phyloP scores from a whole-genome alignment of 164 flowering plant species.

The Annona squamosa region DNA sequence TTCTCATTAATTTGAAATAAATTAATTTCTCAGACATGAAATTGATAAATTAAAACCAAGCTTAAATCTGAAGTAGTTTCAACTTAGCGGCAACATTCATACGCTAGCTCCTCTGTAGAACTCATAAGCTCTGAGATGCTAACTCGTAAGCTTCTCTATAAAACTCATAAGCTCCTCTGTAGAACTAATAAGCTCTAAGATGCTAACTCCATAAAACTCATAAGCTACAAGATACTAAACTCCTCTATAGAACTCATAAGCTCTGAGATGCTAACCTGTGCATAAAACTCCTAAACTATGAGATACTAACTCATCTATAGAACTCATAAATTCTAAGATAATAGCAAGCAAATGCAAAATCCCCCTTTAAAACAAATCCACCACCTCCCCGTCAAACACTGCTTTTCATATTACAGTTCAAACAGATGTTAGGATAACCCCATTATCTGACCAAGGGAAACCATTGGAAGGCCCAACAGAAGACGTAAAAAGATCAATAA shows the following conservation, averaged over 20 bases:
- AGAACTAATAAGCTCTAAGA: too few relatives aligned
- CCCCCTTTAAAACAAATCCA: too few relatives aligned
- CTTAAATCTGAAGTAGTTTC: not conserved
- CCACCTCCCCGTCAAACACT: not conserved
- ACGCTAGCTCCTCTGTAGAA: not conserved
- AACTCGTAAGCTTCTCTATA: too few relatives aligned
- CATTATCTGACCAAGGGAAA: not conserved
- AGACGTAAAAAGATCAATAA: not conserved
- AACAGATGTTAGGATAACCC: not conserved
- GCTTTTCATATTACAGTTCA: not conserved
- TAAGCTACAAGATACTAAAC: too few relatives aligned
- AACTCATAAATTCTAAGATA: too few relatives aligned
- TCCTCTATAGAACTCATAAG: too few relatives aligned
- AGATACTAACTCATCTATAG: not conserved
- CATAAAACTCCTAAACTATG: not conserved
- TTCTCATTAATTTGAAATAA: not conserved
- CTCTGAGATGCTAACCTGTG: not conserved
- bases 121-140: not conserved
- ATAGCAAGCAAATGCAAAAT: too few relatives aligned
- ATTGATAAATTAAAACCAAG: not conserved
- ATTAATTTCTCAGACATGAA: not conserved
- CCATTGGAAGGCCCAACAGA: not conserved
- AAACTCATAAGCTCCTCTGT: too few relatives aligned
- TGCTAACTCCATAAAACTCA: too few relatives aligned
- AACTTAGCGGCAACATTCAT: not conserved